phyloP scores from a whole-genome alignment of 2,329 filamentous ascomycete genomes.

The Pestalotiopsis sp. region DNA sequence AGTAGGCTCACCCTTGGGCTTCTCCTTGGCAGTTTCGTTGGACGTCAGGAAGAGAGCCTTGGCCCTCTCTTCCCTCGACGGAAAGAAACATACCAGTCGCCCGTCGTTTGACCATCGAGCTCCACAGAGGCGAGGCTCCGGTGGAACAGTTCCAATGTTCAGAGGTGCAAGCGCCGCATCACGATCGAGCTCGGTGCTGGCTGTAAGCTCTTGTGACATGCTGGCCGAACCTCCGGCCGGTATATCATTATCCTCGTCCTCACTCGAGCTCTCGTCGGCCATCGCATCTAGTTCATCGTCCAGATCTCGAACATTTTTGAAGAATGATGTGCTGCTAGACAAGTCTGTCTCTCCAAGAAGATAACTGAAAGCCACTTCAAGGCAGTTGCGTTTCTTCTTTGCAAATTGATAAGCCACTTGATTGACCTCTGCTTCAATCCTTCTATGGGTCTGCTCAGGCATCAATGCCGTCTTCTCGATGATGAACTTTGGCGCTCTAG shows the following conservation, averaged over 20 bases:
- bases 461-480: constrained; percentile 65
- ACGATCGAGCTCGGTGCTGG: constrained; percentile 45
- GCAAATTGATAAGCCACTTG: constrained; percentile 57
- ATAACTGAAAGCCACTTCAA: constrained; percentile 63
- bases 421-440: constrained; percentile 55
- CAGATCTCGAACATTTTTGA: constrained; percentile 64
- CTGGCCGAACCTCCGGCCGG: constrained; percentile 53
- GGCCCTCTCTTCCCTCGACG: constrained; percentile 64
- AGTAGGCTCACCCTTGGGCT: constrained; percentile 52
- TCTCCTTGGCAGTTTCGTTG: constrained; percentile 45
- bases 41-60: constrained; percentile 48
- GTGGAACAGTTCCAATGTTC: constrained; percentile 54
- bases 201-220: constrained; percentile 62
- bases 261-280: constrained; percentile 79
- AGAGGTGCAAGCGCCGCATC: constrained; percentile 53
- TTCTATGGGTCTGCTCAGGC: constrained; percentile 53
- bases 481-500: constrained; percentile 56
- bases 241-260: constrained; percentile 69
- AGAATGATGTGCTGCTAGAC: constrained; percentile 59
- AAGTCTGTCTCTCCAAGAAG: constrained; percentile 63
- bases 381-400: constrained; percentile 58
- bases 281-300: constrained; percentile 57
- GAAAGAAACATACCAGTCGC: constrained; percentile 67
- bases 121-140: constrained; percentile 58
- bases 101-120: constrained; percentile 63